These are phyloP conservation scores for Borovskyia barvae DNA, from an alignment of 208 protist species.

Conservation along the genomic window DNA sequence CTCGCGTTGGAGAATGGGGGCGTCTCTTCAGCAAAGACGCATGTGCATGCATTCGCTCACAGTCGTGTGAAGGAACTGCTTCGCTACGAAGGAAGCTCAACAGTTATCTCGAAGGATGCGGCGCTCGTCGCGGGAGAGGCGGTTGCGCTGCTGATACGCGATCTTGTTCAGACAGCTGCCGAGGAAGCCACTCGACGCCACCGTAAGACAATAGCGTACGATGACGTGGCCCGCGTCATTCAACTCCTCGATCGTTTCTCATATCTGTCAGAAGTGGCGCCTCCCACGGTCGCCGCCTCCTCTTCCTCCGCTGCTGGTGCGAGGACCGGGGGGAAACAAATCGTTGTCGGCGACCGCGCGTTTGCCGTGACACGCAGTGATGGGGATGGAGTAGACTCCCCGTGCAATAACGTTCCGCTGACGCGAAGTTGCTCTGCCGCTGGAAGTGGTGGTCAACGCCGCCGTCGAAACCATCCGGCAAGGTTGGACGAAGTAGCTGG, in stretches of 20 bases:
- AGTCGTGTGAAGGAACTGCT: slow-evolving; percentile 70
- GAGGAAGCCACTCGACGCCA: slow-evolving; percentile 42
- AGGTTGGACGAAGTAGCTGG: not conserved
- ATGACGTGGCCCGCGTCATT: slow-evolving; percentile 59
- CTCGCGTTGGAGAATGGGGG: not conserved
- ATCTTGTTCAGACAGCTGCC: slow-evolving; percentile 50
- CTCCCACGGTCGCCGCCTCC: slow-evolving; percentile 17
- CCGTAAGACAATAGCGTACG: slow-evolving; percentile 67
- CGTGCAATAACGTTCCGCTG: not conserved
- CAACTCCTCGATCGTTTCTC: slow-evolving; percentile 72
- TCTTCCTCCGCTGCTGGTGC: too few relatives aligned
- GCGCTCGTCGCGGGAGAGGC: slow-evolving; percentile 50
- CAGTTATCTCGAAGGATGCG: slow-evolving; percentile 57
- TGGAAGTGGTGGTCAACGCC: too few relatives aligned
- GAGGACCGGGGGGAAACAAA: slow-evolving; percentile 2
- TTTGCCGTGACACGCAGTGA: not conserved
- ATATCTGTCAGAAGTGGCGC: slow-evolving; percentile 57
- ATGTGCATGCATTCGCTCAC: slow-evolving; percentile 36
- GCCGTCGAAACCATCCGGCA: too few relatives aligned
- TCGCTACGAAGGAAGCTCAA: slow-evolving; percentile 49
- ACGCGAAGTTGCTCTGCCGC: slow-evolving; percentile 4
- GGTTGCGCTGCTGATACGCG: slow-evolving; percentile 55
- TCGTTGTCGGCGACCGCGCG: slow-evolving; percentile 13
- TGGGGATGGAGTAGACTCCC: not conserved
- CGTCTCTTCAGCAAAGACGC: not conserved